phyloP scores from a whole-genome alignment of 768 basidiomycete genomes.

The Termitomyces sp. region DNA sequence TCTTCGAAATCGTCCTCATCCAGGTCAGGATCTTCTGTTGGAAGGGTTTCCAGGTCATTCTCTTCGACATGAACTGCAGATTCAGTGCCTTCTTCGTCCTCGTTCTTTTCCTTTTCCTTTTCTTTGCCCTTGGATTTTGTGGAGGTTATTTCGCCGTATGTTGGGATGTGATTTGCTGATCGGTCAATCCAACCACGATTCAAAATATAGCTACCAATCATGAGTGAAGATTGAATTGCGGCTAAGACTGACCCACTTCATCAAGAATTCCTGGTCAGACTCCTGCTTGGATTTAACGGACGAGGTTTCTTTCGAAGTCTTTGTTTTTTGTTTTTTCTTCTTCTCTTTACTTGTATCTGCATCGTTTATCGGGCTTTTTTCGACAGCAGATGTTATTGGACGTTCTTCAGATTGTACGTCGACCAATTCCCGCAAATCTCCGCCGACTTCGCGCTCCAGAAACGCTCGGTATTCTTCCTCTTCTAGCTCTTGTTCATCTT shows the following conservation, averaged over 20 bases:
- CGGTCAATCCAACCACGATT: conserved; percentile 98
- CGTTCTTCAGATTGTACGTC: conserved; percentile 39
- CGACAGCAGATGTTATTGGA: neutral
- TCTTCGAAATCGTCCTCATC: conserved; percentile 84
- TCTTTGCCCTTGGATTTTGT: conserved; percentile 25
- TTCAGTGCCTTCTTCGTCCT: conserved; percentile 16
- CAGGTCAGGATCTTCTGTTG: conserved; percentile 26
- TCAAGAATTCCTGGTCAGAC: conserved; percentile 81
- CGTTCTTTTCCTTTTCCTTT: conserved; percentile 30
- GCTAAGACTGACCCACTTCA: conserved; percentile 53
- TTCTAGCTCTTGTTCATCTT: conserved; percentile 72
- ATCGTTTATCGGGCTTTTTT: conserved; percentile 24
- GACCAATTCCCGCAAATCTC: conserved; percentile 66
- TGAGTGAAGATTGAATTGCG: neutral
- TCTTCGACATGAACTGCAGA: conserved; percentile 20
- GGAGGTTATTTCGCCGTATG: conserved; percentile 76
- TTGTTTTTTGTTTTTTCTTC: conserved; percentile 30
- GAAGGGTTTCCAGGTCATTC: conserved; percentile 17
- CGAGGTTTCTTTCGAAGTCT: conserved; percentile 24
- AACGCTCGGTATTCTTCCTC: conserved; percentile 85
- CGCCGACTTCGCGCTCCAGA: conserved; percentile 78
- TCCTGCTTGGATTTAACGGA: conserved; percentile 47
- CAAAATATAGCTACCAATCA: conserved; percentile 74
- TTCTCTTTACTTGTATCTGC: conserved; percentile 47
- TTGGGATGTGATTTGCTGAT: conserved; percentile 69